Conservation (phyloP, 192 early-diverging fungal genomes). For the Coemansia sp. region DNA sequence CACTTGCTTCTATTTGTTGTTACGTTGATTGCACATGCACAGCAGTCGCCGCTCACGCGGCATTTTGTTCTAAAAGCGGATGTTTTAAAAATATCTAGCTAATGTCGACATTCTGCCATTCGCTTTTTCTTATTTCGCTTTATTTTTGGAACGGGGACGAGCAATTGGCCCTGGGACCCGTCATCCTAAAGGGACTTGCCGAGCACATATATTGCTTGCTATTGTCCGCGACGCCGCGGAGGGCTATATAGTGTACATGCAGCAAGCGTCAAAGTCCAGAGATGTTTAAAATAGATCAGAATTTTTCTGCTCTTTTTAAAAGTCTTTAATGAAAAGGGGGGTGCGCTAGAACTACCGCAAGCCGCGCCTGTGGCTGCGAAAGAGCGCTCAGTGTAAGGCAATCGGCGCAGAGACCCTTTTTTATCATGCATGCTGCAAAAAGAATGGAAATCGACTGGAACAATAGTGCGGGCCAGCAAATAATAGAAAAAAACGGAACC, state of each 20-base stretch:
- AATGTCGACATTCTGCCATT: neutral
- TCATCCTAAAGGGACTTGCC: conserved; percentile 1
- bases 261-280: neutral
- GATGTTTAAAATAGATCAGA: neutral
- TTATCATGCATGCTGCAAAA: neutral
- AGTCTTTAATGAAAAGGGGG: no score
- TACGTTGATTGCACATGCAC: neutral
- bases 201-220: neutral
- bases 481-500: neutral
- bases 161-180: conserved; percentile 2
- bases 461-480: neutral
- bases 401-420: neutral
- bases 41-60: conserved; percentile 1
- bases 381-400: neutral
- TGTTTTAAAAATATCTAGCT: neutral
- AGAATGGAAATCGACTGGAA: neutral
- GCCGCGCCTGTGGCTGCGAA: neutral
- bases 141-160: neutral
- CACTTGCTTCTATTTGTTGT: neutral
- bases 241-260: neutral
- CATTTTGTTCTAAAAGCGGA: conserved; percentile 8
- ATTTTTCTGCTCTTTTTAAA: neutral
- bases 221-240: neutral
- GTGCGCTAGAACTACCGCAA: neutral
- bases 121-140: neutral